phyloP scores from a whole-genome alignment of 257 asterid genomes.

The Lycium barbarum region DNA sequence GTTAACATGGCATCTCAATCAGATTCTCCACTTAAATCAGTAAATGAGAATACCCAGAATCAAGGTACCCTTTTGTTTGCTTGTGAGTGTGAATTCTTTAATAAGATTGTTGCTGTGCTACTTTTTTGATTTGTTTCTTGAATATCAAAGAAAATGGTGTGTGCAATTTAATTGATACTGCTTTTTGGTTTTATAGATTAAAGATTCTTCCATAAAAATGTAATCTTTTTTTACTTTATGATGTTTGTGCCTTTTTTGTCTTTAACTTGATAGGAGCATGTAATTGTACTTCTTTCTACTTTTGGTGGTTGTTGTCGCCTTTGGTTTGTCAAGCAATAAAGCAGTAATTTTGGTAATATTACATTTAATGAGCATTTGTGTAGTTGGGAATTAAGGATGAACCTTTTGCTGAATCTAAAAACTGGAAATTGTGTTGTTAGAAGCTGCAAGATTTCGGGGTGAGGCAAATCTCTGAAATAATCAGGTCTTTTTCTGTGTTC shows the following conservation, averaged over 20 bases:
- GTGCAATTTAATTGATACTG: not conserved
- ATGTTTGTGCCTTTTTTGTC: not conserved
- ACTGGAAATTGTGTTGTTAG: not conserved
- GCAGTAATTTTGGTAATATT: not conserved
- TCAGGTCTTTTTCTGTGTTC: not conserved
- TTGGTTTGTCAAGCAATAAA: not conserved
- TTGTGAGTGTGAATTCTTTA: not conserved
- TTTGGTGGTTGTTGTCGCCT: not conserved
- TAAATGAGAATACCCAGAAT: constrained; percentile 49
- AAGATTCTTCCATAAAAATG: not conserved
- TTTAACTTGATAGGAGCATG: constrained; percentile 4
- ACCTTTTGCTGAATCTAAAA: not conserved
- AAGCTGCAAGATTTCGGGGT: constrained; percentile 9
- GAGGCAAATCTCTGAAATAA: not conserved
- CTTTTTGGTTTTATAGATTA: not conserved
- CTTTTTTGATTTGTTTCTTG: not conserved
- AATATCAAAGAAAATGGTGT: not conserved
- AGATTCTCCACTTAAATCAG: constrained; percentile 61
- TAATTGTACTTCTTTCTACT: not conserved
- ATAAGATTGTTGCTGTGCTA: constrained; percentile 6
- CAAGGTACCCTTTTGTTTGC: constrained; percentile 53
- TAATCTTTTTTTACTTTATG: not conserved
- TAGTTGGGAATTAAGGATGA: not conserved
- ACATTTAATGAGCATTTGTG: not conserved
- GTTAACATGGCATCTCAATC: constrained; percentile 59